Conservation (phyloP, 805 yeast genomes). For the Saccharomyces jurei region DNA sequence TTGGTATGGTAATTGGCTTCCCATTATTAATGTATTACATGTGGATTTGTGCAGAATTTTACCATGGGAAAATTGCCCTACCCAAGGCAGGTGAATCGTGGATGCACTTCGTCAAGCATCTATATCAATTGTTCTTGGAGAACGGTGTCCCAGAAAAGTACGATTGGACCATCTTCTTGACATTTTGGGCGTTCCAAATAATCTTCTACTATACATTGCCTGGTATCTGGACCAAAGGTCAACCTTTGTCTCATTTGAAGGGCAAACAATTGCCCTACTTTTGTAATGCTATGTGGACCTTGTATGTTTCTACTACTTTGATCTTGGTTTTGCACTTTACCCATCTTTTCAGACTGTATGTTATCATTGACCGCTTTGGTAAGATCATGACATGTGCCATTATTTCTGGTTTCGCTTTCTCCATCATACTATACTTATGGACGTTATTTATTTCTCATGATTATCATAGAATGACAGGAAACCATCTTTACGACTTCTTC, state of each 20-base stretch:
- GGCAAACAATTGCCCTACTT: conserved; percentile 79
- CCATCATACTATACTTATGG: conserved; percentile 62
- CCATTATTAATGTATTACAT: conserved; percentile 92
- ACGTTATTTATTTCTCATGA: conserved; percentile 61
- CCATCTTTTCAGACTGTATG: conserved; percentile 65
- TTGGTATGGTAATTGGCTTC: conserved; percentile 87
- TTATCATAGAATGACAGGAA: conserved; percentile 87
- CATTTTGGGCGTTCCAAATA: conserved; percentile 62
- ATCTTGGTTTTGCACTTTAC: conserved; percentile 61
- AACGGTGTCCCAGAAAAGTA: conserved; percentile 51
- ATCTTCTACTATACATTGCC: conserved; percentile 77
- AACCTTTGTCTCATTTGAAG: conserved; percentile 75
- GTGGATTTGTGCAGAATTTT: conserved; percentile 86
- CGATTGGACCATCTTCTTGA: conserved; percentile 65
- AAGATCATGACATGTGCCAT: conserved; percentile 91
- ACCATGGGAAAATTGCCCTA: conserved; percentile 62
- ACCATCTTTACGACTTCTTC: conserved; percentile 80
- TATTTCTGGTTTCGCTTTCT: conserved; percentile 60
- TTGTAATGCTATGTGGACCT: conserved; percentile 85
- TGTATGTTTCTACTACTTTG: conserved; percentile 58
- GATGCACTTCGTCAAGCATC: conserved; percentile 39
- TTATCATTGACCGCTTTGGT: conserved; percentile 75
- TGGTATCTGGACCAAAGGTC: conserved; percentile 92
- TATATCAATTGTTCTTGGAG: conserved; percentile 39
- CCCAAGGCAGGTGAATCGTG: conserved; percentile 57